Conservation (phyloP, 179 eudicot species). For the Spinacia oleracea region DNA sequence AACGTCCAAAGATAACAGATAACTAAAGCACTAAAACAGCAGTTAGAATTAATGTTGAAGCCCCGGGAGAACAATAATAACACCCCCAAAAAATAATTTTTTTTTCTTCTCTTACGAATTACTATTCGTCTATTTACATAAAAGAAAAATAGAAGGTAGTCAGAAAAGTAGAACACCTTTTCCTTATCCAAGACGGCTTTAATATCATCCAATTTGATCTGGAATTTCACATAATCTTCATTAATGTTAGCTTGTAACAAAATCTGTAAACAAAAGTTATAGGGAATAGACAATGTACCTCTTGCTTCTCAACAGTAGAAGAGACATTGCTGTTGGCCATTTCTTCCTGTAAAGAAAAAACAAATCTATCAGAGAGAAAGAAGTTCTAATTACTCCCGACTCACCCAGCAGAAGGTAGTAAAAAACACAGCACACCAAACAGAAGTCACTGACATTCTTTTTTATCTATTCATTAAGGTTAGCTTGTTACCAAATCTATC, state of each 20-base stretch:
- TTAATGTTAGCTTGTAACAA: background rate
- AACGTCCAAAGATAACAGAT: background rate
- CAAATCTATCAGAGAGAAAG: background rate
- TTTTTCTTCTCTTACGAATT: background rate
- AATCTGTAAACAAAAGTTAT: background rate
- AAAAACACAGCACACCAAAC: background rate
- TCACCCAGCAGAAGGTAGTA: background rate
- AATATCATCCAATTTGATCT: slow-evolving; percentile 4
- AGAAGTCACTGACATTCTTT: too few relatives aligned
- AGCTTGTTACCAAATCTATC: too few relatives aligned
- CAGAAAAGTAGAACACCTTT: slow-evolving; percentile 15
- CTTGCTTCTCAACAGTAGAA: slow-evolving; percentile 16
- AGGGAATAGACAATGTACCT: background rate
- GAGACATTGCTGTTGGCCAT: slow-evolving; percentile 31
- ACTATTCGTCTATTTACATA: background rate
- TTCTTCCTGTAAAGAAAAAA: slow-evolving; percentile 20
- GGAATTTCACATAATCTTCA: slow-evolving; percentile 19
- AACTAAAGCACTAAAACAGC: background rate
- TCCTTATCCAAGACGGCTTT: slow-evolving; percentile 2
- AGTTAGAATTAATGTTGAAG: background rate
- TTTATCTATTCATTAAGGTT: too few relatives aligned
- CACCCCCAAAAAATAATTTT: background rate
- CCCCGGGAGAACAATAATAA: background rate
- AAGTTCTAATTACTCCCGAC: background rate
- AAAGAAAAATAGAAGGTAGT: background rate